A percentile compares a stretch with the other conserved stretches of the same genome.
Evolutionary conservation across 1,284 basidiomycete genomes (phyloP).

Genomic region (Cutaneotrichosporon sp.): DNA sequence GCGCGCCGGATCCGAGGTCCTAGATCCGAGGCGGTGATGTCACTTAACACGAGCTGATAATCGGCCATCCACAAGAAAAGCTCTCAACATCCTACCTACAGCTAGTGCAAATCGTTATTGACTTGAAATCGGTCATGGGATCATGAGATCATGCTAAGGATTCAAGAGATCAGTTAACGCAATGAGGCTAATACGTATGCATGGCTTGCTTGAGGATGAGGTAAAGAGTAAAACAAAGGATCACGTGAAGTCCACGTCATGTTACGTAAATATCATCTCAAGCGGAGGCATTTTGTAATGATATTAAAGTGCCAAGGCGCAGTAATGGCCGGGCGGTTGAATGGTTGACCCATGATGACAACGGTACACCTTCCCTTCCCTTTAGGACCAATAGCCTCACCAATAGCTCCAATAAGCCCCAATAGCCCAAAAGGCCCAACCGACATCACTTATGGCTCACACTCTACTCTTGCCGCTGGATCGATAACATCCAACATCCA

Average conservation of each 20-base stretch:
- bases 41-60: neutral
- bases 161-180: neutral
- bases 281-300: neutral
- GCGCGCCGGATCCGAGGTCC: neutral
- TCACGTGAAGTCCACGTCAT: neutral
- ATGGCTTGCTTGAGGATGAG: neutral
- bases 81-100: neutral
- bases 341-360: too few relatives aligned
- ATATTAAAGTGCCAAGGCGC: neutral
- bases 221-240: too few relatives aligned
- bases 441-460: neutral
- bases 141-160: neutral
- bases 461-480: conserved; percentile 3
- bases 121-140: too few relatives aligned
- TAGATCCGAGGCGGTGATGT: neutral
- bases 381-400: too few relatives aligned
- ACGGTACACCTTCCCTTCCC: too few relatives aligned
- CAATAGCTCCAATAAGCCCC: too few relatives aligned
- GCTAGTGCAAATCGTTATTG: too few relatives aligned
- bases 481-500: conserved; percentile 6
- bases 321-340: too few relatives aligned
- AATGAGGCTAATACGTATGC: neutral
- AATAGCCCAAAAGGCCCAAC: too few relatives aligned
- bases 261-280: neutral
- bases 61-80: neutral